Conservation (phyloP, 192 early-diverging fungal species). For the Coemansia sp. region DNA sequence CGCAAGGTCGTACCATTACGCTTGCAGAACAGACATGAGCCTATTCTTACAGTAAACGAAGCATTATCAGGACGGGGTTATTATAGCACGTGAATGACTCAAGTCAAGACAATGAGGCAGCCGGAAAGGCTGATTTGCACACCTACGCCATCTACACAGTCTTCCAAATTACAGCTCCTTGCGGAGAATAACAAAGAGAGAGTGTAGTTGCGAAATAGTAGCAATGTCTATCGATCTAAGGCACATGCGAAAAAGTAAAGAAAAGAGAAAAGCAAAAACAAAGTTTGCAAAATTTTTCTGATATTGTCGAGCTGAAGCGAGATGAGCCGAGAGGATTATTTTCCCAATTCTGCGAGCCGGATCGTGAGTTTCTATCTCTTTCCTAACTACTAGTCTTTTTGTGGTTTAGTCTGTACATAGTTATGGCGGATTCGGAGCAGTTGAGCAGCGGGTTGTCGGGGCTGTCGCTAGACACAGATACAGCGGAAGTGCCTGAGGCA, state of each 20-base stretch:
- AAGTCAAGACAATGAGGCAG: slow-evolving; percentile 51
- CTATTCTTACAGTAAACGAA: slow-evolving; percentile 1
- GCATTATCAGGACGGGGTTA: slow-evolving; percentile 12
- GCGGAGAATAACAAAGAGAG: neutral
- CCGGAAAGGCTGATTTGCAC: slow-evolving; percentile 40
- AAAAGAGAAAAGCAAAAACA: slow-evolving; percentile 13
- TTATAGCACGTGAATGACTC: slow-evolving; percentile 54
- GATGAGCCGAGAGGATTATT: too few relatives aligned
- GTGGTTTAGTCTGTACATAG: neutral
- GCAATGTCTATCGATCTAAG: slow-evolving; percentile 53
- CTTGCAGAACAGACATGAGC: too few relatives aligned
- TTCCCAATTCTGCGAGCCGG: too few relatives aligned
- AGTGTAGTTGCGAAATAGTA: slow-evolving; percentile 19
- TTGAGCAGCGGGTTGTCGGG: neutral
- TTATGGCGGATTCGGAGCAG: neutral
- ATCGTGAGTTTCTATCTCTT: neutral
- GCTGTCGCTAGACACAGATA: neutral
- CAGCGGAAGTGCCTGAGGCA: too few relatives aligned
- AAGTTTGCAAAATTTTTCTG: neutral
- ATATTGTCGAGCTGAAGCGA: too few relatives aligned
- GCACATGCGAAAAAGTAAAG: slow-evolving; percentile 30
- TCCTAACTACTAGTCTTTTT: neutral
- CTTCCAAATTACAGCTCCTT: neutral
- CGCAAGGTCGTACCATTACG: neutral
- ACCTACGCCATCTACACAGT: slow-evolving; percentile 11